Evolutionary conservation across 805 yeast species (phyloP), one percentile per base, ranked within the genome.

Genomic region (Kregervanrija fluxuum): DNA sequence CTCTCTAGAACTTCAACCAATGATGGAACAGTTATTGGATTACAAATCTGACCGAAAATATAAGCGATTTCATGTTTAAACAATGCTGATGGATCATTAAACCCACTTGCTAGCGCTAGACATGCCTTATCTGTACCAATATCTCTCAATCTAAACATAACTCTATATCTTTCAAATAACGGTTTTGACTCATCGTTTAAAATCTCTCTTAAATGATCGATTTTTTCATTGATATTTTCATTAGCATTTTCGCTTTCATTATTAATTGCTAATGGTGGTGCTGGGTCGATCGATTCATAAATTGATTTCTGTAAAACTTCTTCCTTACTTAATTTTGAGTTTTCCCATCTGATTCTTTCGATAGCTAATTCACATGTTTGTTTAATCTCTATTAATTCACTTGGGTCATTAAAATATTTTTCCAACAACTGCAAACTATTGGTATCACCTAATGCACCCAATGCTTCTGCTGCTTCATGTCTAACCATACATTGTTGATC

Each of bases 401-500:
- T 43, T 13, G 95, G 93, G 60, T 95, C 98, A 41, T 82, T 75
- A 54, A 66, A 72, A 64, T 82, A 88, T 43, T 80, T 68, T 49
- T 76, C 67, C 54, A 93, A 75, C 40, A 89, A 61, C 1, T 70
- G 76, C 45, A 93, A 64, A 11, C 95, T 84, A 5, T 77, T 82
- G 35, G 67, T 64, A 64, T 89, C 95, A 40, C 95, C 95, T 42
- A 93, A 71, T 37, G 99, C 99, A 49, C 99, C 99, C 44, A 93
- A 73, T 37, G 98, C 99, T 67, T 93, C 99, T 8, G 99, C 99
- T 13, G 99, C 99, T 66, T 93, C 99, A 65, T 93, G 99, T 65
- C 99, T 84, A 33, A 93, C 99, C 98, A 93, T 93, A 48, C 85
- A 73, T 61, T 85, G 93, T 69, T 91, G 98, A 12, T 70, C 53